Conservation (phyloP, 441 rosid species). For the Gossypium gossypioides region DNA sequence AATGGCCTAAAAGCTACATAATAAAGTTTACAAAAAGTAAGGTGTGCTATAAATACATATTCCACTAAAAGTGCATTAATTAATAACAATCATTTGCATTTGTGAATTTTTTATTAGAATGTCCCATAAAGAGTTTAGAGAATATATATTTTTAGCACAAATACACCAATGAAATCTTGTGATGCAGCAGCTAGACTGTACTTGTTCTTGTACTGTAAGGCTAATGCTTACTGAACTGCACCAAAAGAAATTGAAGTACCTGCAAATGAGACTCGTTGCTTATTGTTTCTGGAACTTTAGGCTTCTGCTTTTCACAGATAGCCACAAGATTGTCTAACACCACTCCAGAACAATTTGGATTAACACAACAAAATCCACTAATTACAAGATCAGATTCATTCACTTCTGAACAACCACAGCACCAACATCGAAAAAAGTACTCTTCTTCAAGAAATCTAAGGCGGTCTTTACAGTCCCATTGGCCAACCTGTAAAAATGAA, state of each 20-base stretch:
- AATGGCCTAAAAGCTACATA: not conserved
- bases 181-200: not conserved
- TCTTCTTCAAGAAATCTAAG: slow-evolving; percentile 56
- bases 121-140: not conserved
- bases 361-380: slow-evolving; percentile 54
- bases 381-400: slow-evolving; percentile 62
- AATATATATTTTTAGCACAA: not conserved
- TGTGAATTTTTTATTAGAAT: not conserved
- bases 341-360: slow-evolving; percentile 50
- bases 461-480: slow-evolving; percentile 63
- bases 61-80: not conserved
- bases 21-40: not conserved
- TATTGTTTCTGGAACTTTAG: slow-evolving; percentile 20
- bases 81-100: not conserved
- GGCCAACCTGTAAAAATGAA: slow-evolving; percentile 55
- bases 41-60: not conserved
- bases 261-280: slow-evolving; percentile 26
- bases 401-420: slow-evolving; percentile 56
- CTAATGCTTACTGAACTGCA: slow-evolving; percentile 7
- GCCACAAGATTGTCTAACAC: slow-evolving; percentile 38
- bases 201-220: not conserved
- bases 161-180: not conserved
- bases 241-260: slow-evolving; percentile 30
- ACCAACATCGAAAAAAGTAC: slow-evolving; percentile 61
- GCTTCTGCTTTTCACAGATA: slow-evolving; percentile 32